Evolutionary conservation across 208 protist species (phyloP), one percentile per base, ranked within the genome.

Genomic region (Crithidia mellificae): DNA sequence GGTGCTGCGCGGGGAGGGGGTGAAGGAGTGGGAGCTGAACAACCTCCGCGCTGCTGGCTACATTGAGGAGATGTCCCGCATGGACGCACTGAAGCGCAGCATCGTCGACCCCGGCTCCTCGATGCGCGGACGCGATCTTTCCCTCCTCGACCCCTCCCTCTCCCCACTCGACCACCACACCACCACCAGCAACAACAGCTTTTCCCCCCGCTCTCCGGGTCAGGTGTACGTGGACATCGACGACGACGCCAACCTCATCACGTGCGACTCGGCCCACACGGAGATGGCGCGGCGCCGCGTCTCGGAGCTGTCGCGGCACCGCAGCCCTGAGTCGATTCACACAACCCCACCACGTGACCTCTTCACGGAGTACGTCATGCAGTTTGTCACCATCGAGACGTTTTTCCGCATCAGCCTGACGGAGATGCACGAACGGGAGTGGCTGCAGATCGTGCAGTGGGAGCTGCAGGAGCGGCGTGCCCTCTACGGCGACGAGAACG

Each of bases 21-120:
- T 92, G 51, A 92, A 92, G 74, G 81, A 92, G 66, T 92, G 87
- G 87, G 87, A 92, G 72, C 69, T 92, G 36, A 72, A 73, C 52
- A 77, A 78, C 36, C 70, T 93, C 17, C 54, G 62, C 27, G 59
- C 62, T 2, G 74, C 51, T 19, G 78, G 78, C 25, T 83, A 71
- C 46, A 52, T 75, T 32, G 57, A 68, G 29, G 47, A 72, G 3
- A 12, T 41, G 8, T 64, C 58, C 44, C 67, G 36, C 12, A 68
- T 77, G 41, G 71, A 74, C 22, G 56, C 53, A 2, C 55, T 85
- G 61, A 68, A 70, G 59, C 64, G 38, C 46, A 75, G 64, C 59
- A 50, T 68, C 49, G 47, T 64, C 20, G 63, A 76, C 20, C 34
- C 56, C 7, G 41, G 41, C 2, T 51, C 50, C 20, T 71, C 61